A percentile compares a stretch with the other conserved stretches of the same genome.
Conservation (phyloP, 2,329 filamentous ascomycete species). For the Aspergillus pseudonomiae region DNA sequence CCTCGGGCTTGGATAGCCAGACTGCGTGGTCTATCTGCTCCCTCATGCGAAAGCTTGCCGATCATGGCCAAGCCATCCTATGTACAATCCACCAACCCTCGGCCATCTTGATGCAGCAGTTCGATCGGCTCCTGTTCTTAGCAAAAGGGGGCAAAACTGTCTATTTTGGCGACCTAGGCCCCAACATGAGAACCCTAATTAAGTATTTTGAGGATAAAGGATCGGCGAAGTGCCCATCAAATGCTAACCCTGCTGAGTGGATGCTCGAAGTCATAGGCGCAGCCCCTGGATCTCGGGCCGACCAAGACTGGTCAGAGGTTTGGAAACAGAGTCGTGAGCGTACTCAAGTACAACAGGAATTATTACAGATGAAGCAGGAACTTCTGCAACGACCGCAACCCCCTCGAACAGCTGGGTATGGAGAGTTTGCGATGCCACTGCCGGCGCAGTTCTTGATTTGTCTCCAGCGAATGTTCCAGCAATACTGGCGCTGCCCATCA, state of each 20-base stretch:
- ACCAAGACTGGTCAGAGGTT: slow-evolving; percentile 63
- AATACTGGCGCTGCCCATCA: slow-evolving; percentile 85
- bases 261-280: slow-evolving; percentile 64
- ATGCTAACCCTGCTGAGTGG: slow-evolving; percentile 69
- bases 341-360: slow-evolving; percentile 51
- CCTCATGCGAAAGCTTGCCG: slow-evolving; percentile 82
- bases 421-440: slow-evolving; percentile 80
- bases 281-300: slow-evolving; percentile 62
- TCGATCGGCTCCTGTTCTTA: slow-evolving; percentile 65
- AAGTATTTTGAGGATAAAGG: slow-evolving; percentile 67
- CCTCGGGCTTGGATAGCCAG: slow-evolving; percentile 86
- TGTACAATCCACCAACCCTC: slow-evolving; percentile 95
- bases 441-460: slow-evolving; percentile 67
- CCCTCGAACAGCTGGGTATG: slow-evolving; percentile 58
- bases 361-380: slow-evolving; percentile 44
- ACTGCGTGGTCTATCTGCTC: slow-evolving; percentile 88
- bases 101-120: slow-evolving; percentile 86
- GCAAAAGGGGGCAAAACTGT: slow-evolving; percentile 66
- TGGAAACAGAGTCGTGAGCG: slow-evolving; percentile 62
- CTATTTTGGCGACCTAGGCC: slow-evolving; percentile 68
- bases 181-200: slow-evolving; percentile 58
- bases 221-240: slow-evolving; percentile 58
- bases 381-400: slow-evolving; percentile 33
- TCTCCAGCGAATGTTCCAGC: slow-evolving; percentile 75
- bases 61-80: slow-evolving; percentile 85